phyloP scores from a whole-genome alignment of 2,329 filamentous ascomycete species.

The Blastomyces parvus region DNA sequence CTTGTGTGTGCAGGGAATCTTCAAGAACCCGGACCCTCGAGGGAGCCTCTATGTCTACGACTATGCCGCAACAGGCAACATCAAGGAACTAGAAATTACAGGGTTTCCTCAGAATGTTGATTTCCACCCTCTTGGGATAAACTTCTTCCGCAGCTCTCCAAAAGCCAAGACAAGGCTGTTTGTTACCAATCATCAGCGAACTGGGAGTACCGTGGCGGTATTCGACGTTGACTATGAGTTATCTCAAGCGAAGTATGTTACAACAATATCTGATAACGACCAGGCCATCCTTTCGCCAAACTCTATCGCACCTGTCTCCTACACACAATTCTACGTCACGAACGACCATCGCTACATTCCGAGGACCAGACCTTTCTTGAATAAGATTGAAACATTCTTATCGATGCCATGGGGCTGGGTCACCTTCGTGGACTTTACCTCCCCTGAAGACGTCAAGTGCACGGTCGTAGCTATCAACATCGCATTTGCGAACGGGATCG shows the following conservation, averaged over 20 bases:
- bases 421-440: slow-evolving; percentile 14
- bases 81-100: slow-evolving; percentile 12
- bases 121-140: slow-evolving; percentile 15
- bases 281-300: slow-evolving; percentile 15
- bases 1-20: neutral
- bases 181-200: slow-evolving; percentile 14
- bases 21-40: slow-evolving; percentile 9
- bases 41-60: slow-evolving; percentile 15
- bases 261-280: slow-evolving; percentile 13
- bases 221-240: slow-evolving; percentile 17
- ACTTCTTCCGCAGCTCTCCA: slow-evolving; percentile 13
- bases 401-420: slow-evolving; percentile 15
- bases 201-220: slow-evolving; percentile 12
- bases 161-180: slow-evolving; percentile 12
- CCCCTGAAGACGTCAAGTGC: slow-evolving; percentile 7
- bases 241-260: slow-evolving; percentile 12
- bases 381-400: slow-evolving; percentile 12
- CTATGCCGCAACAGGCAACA: slow-evolving; percentile 12
- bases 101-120: slow-evolving; percentile 8
- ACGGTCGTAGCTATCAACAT: slow-evolving; percentile 13
- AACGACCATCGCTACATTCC: slow-evolving; percentile 15
- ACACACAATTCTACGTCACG: slow-evolving; percentile 17
- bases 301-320: slow-evolving; percentile 14
- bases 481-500: slow-evolving; percentile 15
- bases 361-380: slow-evolving; percentile 13